Evolutionary conservation across 805 yeast genomes (phyloP), one percentile per base, ranked within the genome.

Genomic region (Teunomyces kruisii): DNA sequence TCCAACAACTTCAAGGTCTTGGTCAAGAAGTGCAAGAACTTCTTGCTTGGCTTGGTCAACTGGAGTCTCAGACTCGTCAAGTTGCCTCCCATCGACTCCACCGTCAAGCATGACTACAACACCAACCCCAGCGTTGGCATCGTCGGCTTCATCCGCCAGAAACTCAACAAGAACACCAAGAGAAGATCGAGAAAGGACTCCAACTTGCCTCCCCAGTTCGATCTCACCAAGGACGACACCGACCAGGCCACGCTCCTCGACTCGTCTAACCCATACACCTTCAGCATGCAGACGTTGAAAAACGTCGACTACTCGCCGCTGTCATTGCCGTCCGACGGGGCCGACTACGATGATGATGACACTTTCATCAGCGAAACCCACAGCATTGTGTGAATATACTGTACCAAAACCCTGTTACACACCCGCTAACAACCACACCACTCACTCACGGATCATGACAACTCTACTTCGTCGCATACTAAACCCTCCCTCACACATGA

Each of bases 141-240:
- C 15, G 41, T 43, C 42, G 32, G 31, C 8, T 13, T 41, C 15
- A 39, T 47, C 28, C 40, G 47, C 24, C 38, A 47, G n/a, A 51
- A 44, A 28, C 47, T 49, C 40, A 54, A 50, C 37, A 48, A 41
- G 26, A 50, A 40, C 39, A 46, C 54, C 32, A 70, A 65, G 54
- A 64, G 62, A 49, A 60, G 79, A 56, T 62, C 68, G 46, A 75
- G 84, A 64, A 79, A 79, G 60, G 84, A 79, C 56, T 76, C 81
- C 13, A 79, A 79, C 54, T 59, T 79, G 44, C 80, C 81, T 1
- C 61, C 59, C 13, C 65, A 66, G 15, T 55, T 74, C 41, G 66
- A 70, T 45, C 50, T 61, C 19, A 24, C 28, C 26, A 35, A 35
- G 38, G n/a, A 35, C 38, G 38, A 35, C 14, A 22, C 36, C 9